Evolutionary conservation across 805 yeast species (phyloP).

Genomic region (Isabelozyma rhagii): DNA sequence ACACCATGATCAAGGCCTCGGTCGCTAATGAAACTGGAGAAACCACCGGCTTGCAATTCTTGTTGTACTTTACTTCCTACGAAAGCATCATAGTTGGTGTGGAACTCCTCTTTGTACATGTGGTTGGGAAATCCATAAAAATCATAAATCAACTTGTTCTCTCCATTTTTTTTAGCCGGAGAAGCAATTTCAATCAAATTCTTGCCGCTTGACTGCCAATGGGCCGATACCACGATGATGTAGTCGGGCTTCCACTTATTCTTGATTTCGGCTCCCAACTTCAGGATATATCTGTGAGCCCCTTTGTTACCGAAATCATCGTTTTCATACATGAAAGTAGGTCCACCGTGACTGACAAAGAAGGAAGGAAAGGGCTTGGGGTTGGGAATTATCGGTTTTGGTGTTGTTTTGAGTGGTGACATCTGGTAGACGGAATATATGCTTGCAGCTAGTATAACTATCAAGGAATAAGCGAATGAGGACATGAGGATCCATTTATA

Average conservation of each 20-base stretch:
- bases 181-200: slow-evolving; percentile 48
- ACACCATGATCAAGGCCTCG: slow-evolving; percentile 82
- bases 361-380: slow-evolving; percentile 49
- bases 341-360: slow-evolving; percentile 83
- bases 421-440: neutral
- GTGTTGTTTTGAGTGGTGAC: neutral
- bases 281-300: slow-evolving; percentile 52
- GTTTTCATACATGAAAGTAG: slow-evolving; percentile 63
- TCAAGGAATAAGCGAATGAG: neutral
- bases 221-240: slow-evolving; percentile 68
- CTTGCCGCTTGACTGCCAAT: slow-evolving; percentile 57
- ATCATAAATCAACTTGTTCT: slow-evolving; percentile 66
- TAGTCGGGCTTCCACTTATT: slow-evolving; percentile 58
- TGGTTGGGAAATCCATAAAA: slow-evolving; percentile 68
- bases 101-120: slow-evolving; percentile 64
- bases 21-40: slow-evolving; percentile 40
- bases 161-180: slow-evolving; percentile 29
- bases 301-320: slow-evolving; percentile 54
- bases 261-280: slow-evolving; percentile 52
- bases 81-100: slow-evolving; percentile 39
- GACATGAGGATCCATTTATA: neutral
- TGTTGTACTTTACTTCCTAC: slow-evolving; percentile 45
- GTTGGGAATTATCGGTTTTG: neutral
- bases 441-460: neutral
- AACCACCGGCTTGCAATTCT: slow-evolving; percentile 39